Conservation (phyloP, 202 grass and related monocot genomes). For the Digitaria exilis region DNA sequence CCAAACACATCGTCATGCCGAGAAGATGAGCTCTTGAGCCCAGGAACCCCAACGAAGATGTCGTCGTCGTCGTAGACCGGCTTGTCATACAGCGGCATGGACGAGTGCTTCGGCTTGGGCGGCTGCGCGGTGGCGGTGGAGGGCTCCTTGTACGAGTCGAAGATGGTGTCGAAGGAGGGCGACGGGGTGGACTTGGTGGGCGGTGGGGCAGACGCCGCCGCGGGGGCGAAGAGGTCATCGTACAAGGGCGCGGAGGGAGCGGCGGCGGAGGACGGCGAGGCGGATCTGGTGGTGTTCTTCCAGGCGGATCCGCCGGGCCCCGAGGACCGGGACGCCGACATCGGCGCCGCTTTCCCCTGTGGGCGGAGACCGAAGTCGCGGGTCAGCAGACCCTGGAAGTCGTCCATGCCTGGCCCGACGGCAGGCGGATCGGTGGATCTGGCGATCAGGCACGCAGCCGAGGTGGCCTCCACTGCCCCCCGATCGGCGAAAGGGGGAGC, state of each 20-base stretch:
- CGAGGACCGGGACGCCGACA: slow-evolving; percentile 56
- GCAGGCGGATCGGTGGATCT: slow-evolving; percentile 38
- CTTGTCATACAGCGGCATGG: slow-evolving; percentile 58
- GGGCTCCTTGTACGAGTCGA: slow-evolving; percentile 55
- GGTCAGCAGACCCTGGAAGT: slow-evolving; percentile 79
- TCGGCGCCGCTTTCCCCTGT: slow-evolving; percentile 75
- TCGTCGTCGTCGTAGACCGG: slow-evolving; percentile 96
- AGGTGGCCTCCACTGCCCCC: not conserved
- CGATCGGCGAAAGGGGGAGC: not conserved
- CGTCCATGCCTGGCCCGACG: slow-evolving; percentile 58
- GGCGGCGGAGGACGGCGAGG: slow-evolving; percentile 1
- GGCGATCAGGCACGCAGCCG: not conserved
- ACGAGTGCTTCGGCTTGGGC: slow-evolving; percentile 47
- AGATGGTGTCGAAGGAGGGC: slow-evolving; percentile 56
- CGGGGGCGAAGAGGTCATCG: slow-evolving; percentile 51
- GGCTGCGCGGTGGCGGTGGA: not conserved
- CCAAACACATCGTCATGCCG: slow-evolving; percentile 48
- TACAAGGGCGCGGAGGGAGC: slow-evolving; percentile 42
- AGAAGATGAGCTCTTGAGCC: slow-evolving; percentile 67
- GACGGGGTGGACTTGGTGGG: slow-evolving; percentile 23
- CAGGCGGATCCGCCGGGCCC: slow-evolving; percentile 40
- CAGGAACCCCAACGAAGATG: slow-evolving; percentile 80
- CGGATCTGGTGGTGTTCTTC: slow-evolving; percentile 51
- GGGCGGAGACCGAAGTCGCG: slow-evolving; percentile 89
- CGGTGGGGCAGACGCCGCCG: slow-evolving; percentile 20